Evolutionary conservation across 495 filamentous ascomycete genomes (phyloP).

Genomic region (Neurospora sp.): DNA sequence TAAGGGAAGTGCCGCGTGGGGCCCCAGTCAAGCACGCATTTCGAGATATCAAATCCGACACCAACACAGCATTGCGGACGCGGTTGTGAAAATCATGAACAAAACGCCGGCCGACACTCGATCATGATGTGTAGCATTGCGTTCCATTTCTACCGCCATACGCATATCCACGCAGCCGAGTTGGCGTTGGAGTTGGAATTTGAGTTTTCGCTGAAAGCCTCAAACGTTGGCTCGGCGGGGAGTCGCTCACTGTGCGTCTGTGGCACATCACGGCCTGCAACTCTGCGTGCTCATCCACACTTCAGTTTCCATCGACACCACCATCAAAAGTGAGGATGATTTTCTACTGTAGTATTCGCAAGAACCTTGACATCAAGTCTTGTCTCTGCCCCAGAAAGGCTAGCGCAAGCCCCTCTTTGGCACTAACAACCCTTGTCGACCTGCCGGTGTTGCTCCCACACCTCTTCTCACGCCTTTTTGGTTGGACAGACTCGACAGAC

Average conservation of each 20-base stretch:
- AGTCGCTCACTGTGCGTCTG: not conserved
- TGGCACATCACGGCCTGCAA: not conserved
- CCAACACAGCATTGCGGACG: not conserved
- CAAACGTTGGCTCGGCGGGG: not conserved
- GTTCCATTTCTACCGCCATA: not conserved
- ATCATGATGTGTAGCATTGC: not conserved
- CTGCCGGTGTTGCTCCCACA: constrained; percentile 14
- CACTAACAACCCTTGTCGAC: constrained; percentile 15
- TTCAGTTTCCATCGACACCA: not conserved
- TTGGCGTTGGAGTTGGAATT: not conserved
- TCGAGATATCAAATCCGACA: not conserved
- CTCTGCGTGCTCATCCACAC: not conserved
- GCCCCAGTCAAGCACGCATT: not conserved
- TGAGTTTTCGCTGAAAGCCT: constrained; percentile 8
- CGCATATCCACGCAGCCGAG: not conserved
- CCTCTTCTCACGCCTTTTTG: not conserved
- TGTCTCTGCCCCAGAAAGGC: constrained; percentile 4
- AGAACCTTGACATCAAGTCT: not conserved
- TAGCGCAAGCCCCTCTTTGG: constrained; percentile 4
- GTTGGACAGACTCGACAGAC: not conserved
- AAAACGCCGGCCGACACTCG: not conserved
- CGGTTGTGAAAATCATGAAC: not conserved
- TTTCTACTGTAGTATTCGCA: constrained; percentile 1
- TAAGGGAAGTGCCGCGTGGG: not conserved
- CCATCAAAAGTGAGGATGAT: not conserved